phyloP scores from a whole-genome alignment of 192 early-diverging fungal genomes.

The Lobosporangium transversale region DNA sequence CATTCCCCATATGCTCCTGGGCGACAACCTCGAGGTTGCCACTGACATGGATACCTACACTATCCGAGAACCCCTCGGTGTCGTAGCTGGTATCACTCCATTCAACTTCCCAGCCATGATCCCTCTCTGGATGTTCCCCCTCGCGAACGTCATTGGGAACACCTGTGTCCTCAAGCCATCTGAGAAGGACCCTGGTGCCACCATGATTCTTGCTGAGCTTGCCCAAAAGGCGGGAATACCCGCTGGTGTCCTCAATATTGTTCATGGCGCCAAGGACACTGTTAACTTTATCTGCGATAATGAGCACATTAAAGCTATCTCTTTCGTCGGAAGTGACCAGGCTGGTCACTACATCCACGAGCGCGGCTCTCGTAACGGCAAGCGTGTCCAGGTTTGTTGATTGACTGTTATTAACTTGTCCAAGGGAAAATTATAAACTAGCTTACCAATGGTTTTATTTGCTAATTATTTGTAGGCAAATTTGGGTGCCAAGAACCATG shows the following conservation, averaged over 20 bases:
- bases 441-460: not conserved
- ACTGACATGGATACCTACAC: constrained; percentile 97
- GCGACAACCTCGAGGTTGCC: constrained; percentile 82
- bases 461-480: constrained; percentile 67
- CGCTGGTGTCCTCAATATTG: constrained; percentile 89
- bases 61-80: constrained; percentile 91
- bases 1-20: constrained; percentile 85
- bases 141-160: constrained; percentile 93
- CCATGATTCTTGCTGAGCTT: constrained; percentile 89
- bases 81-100: constrained; percentile 92
- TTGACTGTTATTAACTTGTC: too few relatives aligned
- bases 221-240: constrained; percentile 91
- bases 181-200: constrained; percentile 93
- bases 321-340: constrained; percentile 91
- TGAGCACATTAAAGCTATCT: constrained; percentile 88
- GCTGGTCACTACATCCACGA: constrained; percentile 90
- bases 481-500: constrained; percentile 98
- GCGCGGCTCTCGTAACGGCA: constrained; percentile 88
- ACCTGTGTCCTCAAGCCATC: constrained; percentile 93
- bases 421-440: not conserved
- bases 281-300: constrained; percentile 93
- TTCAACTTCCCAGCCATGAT: constrained; percentile 99
- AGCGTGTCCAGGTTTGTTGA: constrained; percentile 87
- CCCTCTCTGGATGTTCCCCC: constrained; percentile 95
- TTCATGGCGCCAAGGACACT: constrained; percentile 87